A percentile compares a stretch with the other conserved stretches of the same genome.
Evolutionary conservation across 257 asterid species (phyloP).

Genomic region (Cynanchum wilfordii): DNA sequence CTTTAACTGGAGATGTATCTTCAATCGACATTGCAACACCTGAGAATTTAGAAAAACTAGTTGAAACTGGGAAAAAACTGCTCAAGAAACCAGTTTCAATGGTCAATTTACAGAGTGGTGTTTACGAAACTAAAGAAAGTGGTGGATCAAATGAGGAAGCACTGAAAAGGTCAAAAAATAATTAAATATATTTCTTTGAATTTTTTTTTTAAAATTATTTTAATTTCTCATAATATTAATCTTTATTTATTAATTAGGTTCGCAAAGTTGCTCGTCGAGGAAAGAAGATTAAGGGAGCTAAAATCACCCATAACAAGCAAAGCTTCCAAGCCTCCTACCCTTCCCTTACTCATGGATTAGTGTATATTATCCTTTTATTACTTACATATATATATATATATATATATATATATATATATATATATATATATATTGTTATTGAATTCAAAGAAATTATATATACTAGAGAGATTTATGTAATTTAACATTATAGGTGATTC

Average conservation of each 20-base stretch:
- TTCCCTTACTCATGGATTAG: neutral
- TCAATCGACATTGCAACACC: slow-evolving; percentile 29
- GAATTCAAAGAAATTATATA: too few species aligned
- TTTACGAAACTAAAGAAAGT: slow-evolving; percentile 12
- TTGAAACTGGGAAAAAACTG: slow-evolving; percentile 24
- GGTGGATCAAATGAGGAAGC: slow-evolving; percentile 34
- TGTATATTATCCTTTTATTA: neutral
- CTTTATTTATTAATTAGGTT: neutral
- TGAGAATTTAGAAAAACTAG: slow-evolving; percentile 29
- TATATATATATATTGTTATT: too few species aligned
- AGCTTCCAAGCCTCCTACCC: neutral
- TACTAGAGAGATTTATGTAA: too few species aligned
- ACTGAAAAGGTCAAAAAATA: slow-evolving; percentile 10
- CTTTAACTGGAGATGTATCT: slow-evolving; percentile 19
- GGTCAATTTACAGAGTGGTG: slow-evolving; percentile 30
- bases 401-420: too few species aligned
- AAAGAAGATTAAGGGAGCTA: neutral
- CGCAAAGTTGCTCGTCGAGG: slow-evolving; percentile 5
- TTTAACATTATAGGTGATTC: too few species aligned
- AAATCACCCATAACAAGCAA: neutral
- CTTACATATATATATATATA: too few species aligned
- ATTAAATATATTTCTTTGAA: neutral
- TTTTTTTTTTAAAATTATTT: neutral
- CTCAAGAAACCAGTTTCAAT: slow-evolving; percentile 46
- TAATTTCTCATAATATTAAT: neutral